Evolutionary conservation across 2,329 filamentous ascomycete species (phyloP), one percentile per base, ranked within the genome.

Genomic region (Pseudogymnoascus sp.): DNA sequence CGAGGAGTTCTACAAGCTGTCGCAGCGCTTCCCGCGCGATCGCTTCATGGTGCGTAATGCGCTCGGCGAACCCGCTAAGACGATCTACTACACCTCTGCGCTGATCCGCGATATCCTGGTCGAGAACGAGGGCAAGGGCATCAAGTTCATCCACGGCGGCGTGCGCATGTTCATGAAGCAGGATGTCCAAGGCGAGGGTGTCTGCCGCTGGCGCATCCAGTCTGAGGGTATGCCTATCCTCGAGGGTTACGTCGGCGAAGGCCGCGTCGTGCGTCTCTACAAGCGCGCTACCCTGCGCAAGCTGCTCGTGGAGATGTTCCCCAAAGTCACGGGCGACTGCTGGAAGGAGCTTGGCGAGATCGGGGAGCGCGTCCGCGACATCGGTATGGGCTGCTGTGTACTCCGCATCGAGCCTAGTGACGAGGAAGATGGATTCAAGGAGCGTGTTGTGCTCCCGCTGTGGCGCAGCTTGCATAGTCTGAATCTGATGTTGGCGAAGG

Each of bases 81-180:
- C 92, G 28, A 93, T 99, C 68, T 99, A 99, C 81, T 99, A 97
- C 79, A 95, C 91, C 9, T 92, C 88, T 35, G 83, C 84, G 4
- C 81, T 97, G 11, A 88, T 91, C 20, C 88, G 91, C 32, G 88
- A 93, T 65, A 94, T 99, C 60, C 81, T 99, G 3, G 83, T 81
- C 3, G 82, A 88, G 70, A 99, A 99, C 72, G 91, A 97, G 74
- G 90, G 91, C 43, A 87, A 89, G 28, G 91, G 91, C 50, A 87
- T 97, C 74, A 96, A 94, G 73, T 96, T 99, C 71, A 89, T 99
- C 58, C 94, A 99, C 75, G 93, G 89, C 58, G 94, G 94, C 65
- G 92, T 99, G 34, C 96, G 96, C 77, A 97, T 97, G 91, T 99
- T 96, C 73, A 94, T 97, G 79, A 96, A 96, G 78, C 93, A 97